Evolutionary conservation across 345 rosid genomes (phyloP), one percentile per base, ranked within the genome.

Genomic region (Boechera stricta): DNA sequence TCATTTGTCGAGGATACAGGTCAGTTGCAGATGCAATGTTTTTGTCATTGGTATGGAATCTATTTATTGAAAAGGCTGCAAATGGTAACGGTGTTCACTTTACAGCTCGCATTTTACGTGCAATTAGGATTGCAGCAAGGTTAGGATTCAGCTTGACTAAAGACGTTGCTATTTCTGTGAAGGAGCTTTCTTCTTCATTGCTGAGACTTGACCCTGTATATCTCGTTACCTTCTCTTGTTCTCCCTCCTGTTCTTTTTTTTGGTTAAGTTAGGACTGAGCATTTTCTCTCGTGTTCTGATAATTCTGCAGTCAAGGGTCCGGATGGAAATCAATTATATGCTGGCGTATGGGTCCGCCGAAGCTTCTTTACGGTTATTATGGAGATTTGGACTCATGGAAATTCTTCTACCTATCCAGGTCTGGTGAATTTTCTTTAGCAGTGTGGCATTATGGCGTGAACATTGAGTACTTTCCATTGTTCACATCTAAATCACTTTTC

Each of bases 81-180:
- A 78, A 58, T 26, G 59, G 72, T 54, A 58, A 53, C 15, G 21
- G 74, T 79, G 68, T 71, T 75, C 69, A 51, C 64, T 75, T 31
- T 71, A 61, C 89, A 87, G 91, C 94, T 84, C 90, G 88, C 76
- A 91, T 89, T 76, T 76, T 91, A 67, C 89, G 97, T 66, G 94
- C 84, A 63, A 82, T 91, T 73, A 87, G 93, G 84, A 78, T 86
- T 66, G 89, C 93, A 26, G 91, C 93, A 5, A 89, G 89, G 45
- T 81, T 87, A 80, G 90, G 89, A 76, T 91, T 91, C 74, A 79
- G 78, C 67, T 85, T 91, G 60, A 82, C 91, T 4, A 85, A 81
- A 80, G 92, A 89, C 32, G 84, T 87, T 80, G 90, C 97, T 80
- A 73, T 79, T 69, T 83, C 79, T 75, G 75, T 89, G 31, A 90